These are phyloP conservation scores for Gracilaria vermiculophylla DNA, from an alignment of 23 red algal genomes.

Conservation along the genomic window DNA sequence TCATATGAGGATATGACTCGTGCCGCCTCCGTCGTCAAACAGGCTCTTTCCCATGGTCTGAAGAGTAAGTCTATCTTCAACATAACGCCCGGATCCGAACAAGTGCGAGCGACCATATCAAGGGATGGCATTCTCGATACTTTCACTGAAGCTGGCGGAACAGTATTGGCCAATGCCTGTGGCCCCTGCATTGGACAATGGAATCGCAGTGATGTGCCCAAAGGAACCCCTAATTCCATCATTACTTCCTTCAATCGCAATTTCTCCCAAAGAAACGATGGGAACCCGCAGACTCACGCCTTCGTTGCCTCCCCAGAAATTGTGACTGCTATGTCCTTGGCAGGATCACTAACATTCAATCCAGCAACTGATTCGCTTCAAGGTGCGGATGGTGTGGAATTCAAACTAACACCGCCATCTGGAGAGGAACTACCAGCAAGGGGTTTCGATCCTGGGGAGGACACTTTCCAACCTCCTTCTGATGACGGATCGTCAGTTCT, in stretches of 20 bases:
- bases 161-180: slow-evolving; percentile 97
- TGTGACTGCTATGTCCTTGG: slow-evolving; percentile 90
- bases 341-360: slow-evolving; percentile 92
- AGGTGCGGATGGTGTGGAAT: slow-evolving; percentile 75
- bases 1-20: slow-evolving; percentile 98
- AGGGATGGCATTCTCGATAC: slow-evolving; percentile 92
- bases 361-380: slow-evolving; percentile 82
- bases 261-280: slow-evolving; percentile 97
- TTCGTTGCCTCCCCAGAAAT: slow-evolving; percentile 97
- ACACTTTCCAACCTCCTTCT: slow-evolving; percentile 93
- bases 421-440: slow-evolving; percentile 88
- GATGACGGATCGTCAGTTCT: slow-evolving; percentile 61
- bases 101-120: slow-evolving; percentile 96
- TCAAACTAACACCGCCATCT: slow-evolving; percentile 72
- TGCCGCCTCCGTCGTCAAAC: slow-evolving; percentile 80
- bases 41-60: slow-evolving; percentile 87
- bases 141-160: slow-evolving; percentile 87
- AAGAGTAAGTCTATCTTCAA: slow-evolving; percentile 96
- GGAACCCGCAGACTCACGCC: slow-evolving; percentile 95
- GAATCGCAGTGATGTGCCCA: slow-evolving; percentile 95
- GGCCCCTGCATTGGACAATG: slow-evolving; percentile 99
- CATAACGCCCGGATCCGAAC: slow-evolving; percentile 95
- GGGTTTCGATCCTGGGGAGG: slow-evolving; percentile 92
- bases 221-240: slow-evolving; percentile 96
- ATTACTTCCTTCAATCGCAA: slow-evolving; percentile 99